Conservation (phyloP, 495 filamentous ascomycete genomes). For the Daldinia vernicosa region DNA sequence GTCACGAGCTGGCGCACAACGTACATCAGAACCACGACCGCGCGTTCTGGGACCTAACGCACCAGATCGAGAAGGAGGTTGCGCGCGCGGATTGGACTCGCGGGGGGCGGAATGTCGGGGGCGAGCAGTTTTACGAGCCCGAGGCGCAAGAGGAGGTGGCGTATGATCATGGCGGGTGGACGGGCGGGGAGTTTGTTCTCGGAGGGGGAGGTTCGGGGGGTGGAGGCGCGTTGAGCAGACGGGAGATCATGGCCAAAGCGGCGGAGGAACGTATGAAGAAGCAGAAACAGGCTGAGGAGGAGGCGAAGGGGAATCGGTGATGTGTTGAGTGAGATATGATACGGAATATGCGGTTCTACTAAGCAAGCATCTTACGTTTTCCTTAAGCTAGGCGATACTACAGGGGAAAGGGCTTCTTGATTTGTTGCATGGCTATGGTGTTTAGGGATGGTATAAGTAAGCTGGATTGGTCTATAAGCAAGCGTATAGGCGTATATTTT, state of each 20-base stretch:
- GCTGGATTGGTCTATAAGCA: neutral
- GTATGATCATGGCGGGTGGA: slow-evolving; percentile 85
- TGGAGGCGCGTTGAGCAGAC: slow-evolving; percentile 54
- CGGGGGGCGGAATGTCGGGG: slow-evolving; percentile 70
- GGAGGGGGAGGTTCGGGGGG: slow-evolving; percentile 63
- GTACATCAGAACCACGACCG: slow-evolving; percentile 84
- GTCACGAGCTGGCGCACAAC: slow-evolving; percentile 95
- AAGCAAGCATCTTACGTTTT: neutral
- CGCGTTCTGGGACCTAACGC: slow-evolving; percentile 87
- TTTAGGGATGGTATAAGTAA: neutral
- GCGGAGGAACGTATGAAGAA: slow-evolving; percentile 76
- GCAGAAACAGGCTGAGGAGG: slow-evolving; percentile 53
- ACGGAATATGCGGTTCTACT: neutral
- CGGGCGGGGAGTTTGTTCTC: slow-evolving; percentile 85
- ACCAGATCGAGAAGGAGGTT: slow-evolving; percentile 87
- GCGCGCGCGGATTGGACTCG: slow-evolving; percentile 76
- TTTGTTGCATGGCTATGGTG: slow-evolving; percentile 21
- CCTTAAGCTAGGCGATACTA: neutral
- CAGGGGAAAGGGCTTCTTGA: neutral
- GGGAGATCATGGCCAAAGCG: slow-evolving; percentile 78
- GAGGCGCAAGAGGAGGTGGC: slow-evolving; percentile 65
- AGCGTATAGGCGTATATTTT: neutral
- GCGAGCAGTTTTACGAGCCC: slow-evolving; percentile 74
- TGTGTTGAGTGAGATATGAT: neutral
- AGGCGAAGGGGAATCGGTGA: slow-evolving; percentile 14